Percentiles rank a stretch among this genome's conserved stretches.
Evolutionary conservation across 2,329 filamentous ascomycete genomes (phyloP).

Genomic region (Sordariomycetes sp.): DNA sequence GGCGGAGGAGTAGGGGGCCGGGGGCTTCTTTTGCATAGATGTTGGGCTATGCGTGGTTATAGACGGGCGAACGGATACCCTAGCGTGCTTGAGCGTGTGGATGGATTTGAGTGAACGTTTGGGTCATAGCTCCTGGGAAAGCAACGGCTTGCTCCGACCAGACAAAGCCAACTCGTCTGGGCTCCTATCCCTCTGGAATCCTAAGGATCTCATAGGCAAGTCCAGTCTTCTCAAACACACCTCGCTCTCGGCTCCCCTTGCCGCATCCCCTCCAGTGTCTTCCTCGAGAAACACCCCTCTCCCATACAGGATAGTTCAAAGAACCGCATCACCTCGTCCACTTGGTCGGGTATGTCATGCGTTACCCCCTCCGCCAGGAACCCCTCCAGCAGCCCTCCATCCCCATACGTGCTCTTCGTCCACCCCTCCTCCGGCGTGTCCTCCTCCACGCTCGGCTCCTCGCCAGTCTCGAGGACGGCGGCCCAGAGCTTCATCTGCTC

Average conservation of each 20-base stretch:
- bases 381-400: slow-evolving; percentile 7
- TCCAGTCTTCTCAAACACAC: neutral
- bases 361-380: slow-evolving; percentile 8
- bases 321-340: slow-evolving; percentile 9
- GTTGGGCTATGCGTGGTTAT: neutral
- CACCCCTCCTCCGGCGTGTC: slow-evolving; percentile 5
- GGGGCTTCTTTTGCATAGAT: neutral
- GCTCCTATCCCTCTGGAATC: too few relatives aligned
- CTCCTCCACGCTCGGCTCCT: slow-evolving; percentile 5
- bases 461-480: slow-evolving; percentile 13
- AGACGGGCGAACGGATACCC: neutral
- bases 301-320: slow-evolving; percentile 9
- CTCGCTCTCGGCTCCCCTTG: neutral
- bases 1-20: neutral
- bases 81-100: neutral
- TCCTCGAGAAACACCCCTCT: slow-evolving; percentile 9
- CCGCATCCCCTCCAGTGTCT: slow-evolving; percentile 3
- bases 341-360: slow-evolving; percentile 9
- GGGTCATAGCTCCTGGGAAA: too few relatives aligned
- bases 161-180: neutral
- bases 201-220: neutral
- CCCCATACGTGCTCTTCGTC: slow-evolving; percentile 10
- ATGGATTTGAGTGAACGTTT: too few relatives aligned
- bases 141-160: neutral
- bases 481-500: slow-evolving; percentile 43